phyloP scores from a whole-genome alignment of 1,139 yeast genomes.

The Magnusiomyces ingens region DNA sequence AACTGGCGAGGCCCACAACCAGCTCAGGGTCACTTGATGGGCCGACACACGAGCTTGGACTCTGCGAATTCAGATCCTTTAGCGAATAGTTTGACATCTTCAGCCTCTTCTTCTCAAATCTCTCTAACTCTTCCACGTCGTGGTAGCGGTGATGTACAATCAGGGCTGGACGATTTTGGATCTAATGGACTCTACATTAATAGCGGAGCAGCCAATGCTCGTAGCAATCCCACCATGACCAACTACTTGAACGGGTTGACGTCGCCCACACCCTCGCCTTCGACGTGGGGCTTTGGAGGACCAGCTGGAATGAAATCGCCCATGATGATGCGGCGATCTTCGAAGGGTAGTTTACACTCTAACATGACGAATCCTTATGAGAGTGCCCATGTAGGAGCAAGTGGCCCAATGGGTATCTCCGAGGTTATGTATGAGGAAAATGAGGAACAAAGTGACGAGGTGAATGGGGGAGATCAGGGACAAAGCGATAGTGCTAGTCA shows the following conservation, averaged over 20 bases:
- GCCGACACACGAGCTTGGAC: not conserved
- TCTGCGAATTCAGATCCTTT: not conserved
- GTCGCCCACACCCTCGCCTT: not conserved
- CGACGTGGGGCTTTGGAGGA: too few species aligned
- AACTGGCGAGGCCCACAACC: not conserved
- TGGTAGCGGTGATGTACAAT: not conserved
- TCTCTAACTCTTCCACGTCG: not conserved
- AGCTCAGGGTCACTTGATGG: not conserved
- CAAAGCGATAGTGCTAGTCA: too few species aligned
- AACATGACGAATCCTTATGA: not conserved
- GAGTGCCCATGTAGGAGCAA: not conserved
- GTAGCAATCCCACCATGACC: not conserved
- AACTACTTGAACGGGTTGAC: not conserved
- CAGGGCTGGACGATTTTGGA: not conserved
- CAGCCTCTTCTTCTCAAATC: not conserved
- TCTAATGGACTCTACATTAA: not conserved
- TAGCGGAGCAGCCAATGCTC: not conserved
- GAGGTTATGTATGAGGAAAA: not conserved
- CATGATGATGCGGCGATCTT: not conserved
- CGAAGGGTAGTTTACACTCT: not conserved
- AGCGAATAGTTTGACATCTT: not conserved
- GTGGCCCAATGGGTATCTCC: not conserved
- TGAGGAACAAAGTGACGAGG: not conserved
- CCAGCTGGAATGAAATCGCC: not conserved
- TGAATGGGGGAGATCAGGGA: too few species aligned